Percentiles rank a stretch among this genome's conserved stretches.
Evolutionary conservation across 768 basidiomycete species (phyloP).

Genomic region (Leccinum rimulosum): DNA sequence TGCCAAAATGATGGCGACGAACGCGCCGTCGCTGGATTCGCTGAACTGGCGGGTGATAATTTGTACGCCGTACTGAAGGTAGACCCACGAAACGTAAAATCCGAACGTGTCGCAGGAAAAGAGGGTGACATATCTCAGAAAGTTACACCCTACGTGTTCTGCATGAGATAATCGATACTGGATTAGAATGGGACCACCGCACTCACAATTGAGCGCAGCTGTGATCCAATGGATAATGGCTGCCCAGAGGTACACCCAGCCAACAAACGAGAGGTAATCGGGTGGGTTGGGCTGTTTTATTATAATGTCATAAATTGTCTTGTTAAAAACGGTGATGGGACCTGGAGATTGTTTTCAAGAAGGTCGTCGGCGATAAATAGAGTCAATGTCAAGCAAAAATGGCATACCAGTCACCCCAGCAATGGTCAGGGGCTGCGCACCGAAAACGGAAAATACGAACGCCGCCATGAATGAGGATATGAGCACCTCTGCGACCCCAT

Average conservation of each 20-base stretch:
- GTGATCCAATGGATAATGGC: slow-evolving; percentile 85
- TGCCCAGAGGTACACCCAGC: slow-evolving; percentile 92
- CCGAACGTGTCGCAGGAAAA: slow-evolving; percentile 93
- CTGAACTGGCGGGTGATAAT: slow-evolving; percentile 72
- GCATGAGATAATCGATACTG: slow-evolving; percentile 1
- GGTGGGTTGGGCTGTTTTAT: slow-evolving; percentile 56
- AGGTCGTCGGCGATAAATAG: background rate
- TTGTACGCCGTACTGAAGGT: slow-evolving; percentile 87
- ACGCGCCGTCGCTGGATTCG: slow-evolving; percentile 42
- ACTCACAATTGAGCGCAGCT: slow-evolving; percentile 70
- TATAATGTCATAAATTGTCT: slow-evolving; percentile 81
- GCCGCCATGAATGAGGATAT: slow-evolving; percentile 86
- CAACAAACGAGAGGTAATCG: slow-evolving; percentile 80
- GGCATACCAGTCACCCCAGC: slow-evolving; percentile 80
- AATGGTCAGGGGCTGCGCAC: slow-evolving; percentile 89
- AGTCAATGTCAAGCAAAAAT: background rate
- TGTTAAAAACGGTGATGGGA: slow-evolving; percentile 91
- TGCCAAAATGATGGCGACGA: slow-evolving; percentile 71
- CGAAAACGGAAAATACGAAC: slow-evolving; percentile 81
- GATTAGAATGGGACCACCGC: background rate
- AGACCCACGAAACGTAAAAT: slow-evolving; percentile 90
- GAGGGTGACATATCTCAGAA: slow-evolving; percentile 81
- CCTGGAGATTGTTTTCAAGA: slow-evolving; percentile 38
- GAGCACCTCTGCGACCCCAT: slow-evolving; percentile 87
- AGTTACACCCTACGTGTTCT: slow-evolving; percentile 62